These are phyloP conservation scores for Ophiosphaerella korrae DNA, from an alignment of 2,329 filamentous ascomycete genomes.

Conservation along the genomic window DNA sequence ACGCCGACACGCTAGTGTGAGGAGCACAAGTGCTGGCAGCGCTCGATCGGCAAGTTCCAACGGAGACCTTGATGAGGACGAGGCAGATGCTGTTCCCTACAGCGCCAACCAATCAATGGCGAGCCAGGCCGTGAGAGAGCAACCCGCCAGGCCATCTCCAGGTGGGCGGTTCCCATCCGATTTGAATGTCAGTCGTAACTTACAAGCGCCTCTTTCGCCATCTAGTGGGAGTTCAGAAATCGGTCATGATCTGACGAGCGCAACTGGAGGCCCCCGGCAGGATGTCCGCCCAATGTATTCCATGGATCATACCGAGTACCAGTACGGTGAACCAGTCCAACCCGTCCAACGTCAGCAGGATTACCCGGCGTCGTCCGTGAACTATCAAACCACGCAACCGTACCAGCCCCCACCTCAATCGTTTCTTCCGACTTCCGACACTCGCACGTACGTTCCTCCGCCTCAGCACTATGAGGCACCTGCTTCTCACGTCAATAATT, in stretches of 20 bases:
- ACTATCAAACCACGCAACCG: slow-evolving; percentile 15
- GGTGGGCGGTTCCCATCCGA: slow-evolving; percentile 97
- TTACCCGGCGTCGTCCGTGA: slow-evolving; percentile 15
- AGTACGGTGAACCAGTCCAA: slow-evolving; percentile 19
- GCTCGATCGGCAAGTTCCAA: slow-evolving; percentile 56
- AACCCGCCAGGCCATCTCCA: slow-evolving; percentile 76
- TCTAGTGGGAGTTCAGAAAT: slow-evolving; percentile 78
- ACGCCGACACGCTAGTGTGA: slow-evolving; percentile 75
- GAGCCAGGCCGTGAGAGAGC: slow-evolving; percentile 42
- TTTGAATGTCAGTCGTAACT: slow-evolving; percentile 82
- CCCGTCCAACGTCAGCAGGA: slow-evolving; percentile 17
- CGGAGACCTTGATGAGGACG: slow-evolving; percentile 54
- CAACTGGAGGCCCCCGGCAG: slow-evolving; percentile 60
- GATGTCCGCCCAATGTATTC: slow-evolving; percentile 31
- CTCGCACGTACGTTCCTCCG: slow-evolving; percentile 5
- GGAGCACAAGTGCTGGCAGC: slow-evolving; percentile 73
- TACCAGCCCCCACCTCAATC: slow-evolving; percentile 7
- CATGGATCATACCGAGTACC: slow-evolving; percentile 22
- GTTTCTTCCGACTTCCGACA: slow-evolving; percentile 14
- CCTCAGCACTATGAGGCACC: slow-evolving; percentile 7
- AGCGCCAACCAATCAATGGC: slow-evolving; percentile 61
- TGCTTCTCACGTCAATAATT: slow-evolving; percentile 4
- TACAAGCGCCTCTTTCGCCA: slow-evolving; percentile 78
- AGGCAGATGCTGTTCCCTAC: slow-evolving; percentile 69
- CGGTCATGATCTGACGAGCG: slow-evolving; percentile 65